Conservation (phyloP, 495 filamentous ascomycete genomes). For the Lasiosphaeria ovina region DNA sequence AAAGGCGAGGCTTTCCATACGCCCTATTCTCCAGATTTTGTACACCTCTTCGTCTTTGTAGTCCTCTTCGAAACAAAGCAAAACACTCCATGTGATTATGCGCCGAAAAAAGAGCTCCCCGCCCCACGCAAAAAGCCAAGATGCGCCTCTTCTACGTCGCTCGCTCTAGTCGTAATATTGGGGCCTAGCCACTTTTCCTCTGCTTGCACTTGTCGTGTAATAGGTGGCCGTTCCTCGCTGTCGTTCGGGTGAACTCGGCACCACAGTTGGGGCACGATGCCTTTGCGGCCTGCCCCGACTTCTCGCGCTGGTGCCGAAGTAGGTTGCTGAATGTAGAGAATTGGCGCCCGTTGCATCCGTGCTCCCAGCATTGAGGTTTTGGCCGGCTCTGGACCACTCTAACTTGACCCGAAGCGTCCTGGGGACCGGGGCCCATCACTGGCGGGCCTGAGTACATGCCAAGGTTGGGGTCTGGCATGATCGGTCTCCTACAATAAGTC, state of each 20-base stretch:
- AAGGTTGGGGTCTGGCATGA: constrained; percentile 40
- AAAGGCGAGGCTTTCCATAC: background rate
- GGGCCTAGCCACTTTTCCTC: constrained; percentile 37
- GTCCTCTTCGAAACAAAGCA: background rate
- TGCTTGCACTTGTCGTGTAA: constrained; percentile 87
- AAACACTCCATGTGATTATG: background rate
- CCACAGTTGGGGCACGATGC: constrained; percentile 84
- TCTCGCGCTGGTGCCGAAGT: constrained; percentile 88
- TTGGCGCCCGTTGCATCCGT: constrained; percentile 89
- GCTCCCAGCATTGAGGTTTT: constrained; percentile 93
- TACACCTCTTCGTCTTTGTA: background rate
- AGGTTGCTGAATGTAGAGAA: constrained; percentile 97
- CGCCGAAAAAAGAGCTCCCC: background rate
- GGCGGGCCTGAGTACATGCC: constrained; percentile 43
- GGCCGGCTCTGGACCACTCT: constrained; percentile 72
- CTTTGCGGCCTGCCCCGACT: constrained; percentile 83
- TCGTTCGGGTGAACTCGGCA: constrained; percentile 88
- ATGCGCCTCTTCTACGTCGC: background rate
- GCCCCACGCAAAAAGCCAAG: background rate
- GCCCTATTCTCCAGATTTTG: background rate
- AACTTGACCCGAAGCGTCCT: constrained; percentile 50
- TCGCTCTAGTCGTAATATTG: background rate
- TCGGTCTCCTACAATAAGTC: constrained; percentile 27
- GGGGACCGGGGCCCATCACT: constrained; percentile 24
- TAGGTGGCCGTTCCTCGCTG: constrained; percentile 85